Evolutionary conservation across 2,329 filamentous ascomycete species (phyloP).

Genomic region (Endoconidiophora laricicola): DNA sequence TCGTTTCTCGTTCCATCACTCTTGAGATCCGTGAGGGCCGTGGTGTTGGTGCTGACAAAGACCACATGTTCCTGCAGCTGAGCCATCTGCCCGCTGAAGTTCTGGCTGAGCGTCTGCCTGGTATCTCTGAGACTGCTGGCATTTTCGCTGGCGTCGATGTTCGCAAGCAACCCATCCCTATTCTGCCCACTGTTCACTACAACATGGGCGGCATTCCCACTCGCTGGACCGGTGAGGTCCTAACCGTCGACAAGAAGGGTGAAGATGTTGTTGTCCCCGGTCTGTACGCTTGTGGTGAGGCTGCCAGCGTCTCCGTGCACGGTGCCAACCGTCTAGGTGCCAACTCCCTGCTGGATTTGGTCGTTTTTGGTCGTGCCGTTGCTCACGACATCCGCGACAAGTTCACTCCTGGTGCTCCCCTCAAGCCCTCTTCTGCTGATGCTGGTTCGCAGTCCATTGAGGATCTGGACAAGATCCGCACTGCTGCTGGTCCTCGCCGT

Average conservation of each 20-base stretch:
- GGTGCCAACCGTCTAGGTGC: conserved; percentile 94
- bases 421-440: conserved; percentile 66
- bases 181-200: conserved; percentile 94
- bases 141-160: conserved; percentile 98
- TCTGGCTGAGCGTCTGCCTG: conserved; percentile 87
- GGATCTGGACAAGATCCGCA: conserved; percentile 73
- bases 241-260: conserved; percentile 71
- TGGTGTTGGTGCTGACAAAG: conserved; percentile 91
- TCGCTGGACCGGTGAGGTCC: conserved; percentile 89
- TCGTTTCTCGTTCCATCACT: conserved; percentile 95
- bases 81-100: conserved; percentile 86
- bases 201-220: conserved; percentile 99
- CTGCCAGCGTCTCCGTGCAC: conserved; percentile 93
- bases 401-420: conserved; percentile 66
- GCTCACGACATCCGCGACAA: conserved; percentile 95
- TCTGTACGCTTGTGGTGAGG: conserved; percentile 92
- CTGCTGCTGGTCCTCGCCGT: conserved; percentile 65
- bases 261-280: conserved; percentile 88
- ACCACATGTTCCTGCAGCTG: conserved; percentile 96
- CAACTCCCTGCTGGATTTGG: conserved; percentile 93
- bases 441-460: conserved; percentile 77
- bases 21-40: conserved; percentile 95
- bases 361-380: conserved; percentile 94
- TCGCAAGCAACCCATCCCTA: conserved; percentile 89
- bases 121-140: conserved; percentile 89